Base-by-base conservation (phyloP, 495 filamentous ascomycete genomes). In the Hypoxylon intermedium region DNA sequence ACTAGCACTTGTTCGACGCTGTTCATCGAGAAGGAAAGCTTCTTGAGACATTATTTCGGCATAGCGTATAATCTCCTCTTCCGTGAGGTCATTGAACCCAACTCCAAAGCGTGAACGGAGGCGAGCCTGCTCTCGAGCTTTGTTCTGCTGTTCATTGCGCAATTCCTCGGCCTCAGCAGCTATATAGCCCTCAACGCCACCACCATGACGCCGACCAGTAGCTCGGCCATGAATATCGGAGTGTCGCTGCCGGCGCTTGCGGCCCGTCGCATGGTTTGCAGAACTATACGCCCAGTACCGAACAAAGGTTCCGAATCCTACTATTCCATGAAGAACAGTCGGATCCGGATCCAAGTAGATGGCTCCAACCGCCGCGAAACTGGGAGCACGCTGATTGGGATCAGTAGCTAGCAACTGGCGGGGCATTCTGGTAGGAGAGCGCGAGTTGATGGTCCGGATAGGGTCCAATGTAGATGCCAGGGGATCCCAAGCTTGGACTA, bases 401-500 rank as follows among this genome's bases (percentile, higher is more conserved):
- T 76, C 74, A 0, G 64, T 43, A 6, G 71, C 45, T 26, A 75
- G 66, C 30, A 80, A 68, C 55, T 79, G 74, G 5, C 77, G 77
- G 34, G 76, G 76, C 34, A 92, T 89, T 7, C 93, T 87, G 15
- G 87, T 85, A 0, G 89, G 89, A 66, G 96, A 94, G 7, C 90
- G 87, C 0, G 92, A 93, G 58, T 96, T 94, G 47, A 98, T 81
- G 3, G 92, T 97, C 16, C 92, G 86, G 57, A 98, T 83, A 0
- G 93, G 92, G 19, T 86, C 83, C 7, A 83, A 76, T 5, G 82
- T 89, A 0, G 94, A 98, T 1, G 89, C 91, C 19, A 98, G 75
- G 16, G 90, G 92, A 78, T 98, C 94, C 95, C 95, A 98, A 5
- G 91, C 90, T 68, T 98, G 94, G 6, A 98, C 93, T 6, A 98